A percentile compares a stretch with the other conserved stretches of the same genome.
phyloP scores from a whole-genome alignment of 306 rosid genomes.

The Cyamopsis tetragonoloba region DNA sequence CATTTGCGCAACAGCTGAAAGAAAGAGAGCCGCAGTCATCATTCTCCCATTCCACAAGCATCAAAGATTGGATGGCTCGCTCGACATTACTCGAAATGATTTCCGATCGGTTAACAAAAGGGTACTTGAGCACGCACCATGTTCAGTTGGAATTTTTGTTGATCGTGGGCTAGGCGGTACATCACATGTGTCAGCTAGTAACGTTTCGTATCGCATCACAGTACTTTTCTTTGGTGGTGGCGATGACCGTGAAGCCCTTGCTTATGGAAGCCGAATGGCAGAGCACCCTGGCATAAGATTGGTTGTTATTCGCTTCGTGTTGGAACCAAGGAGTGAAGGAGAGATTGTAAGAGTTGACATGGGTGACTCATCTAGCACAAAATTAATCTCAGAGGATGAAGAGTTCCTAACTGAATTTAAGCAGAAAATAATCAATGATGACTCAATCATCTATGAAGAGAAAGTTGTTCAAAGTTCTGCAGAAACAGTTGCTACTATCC shows the following conservation, averaged over 20 bases:
- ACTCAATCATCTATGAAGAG: slow-evolving; percentile 48
- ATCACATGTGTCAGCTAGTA: slow-evolving; percentile 60
- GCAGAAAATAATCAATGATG: slow-evolving; percentile 30
- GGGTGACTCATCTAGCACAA: slow-evolving; percentile 21
- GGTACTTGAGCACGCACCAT: slow-evolving; percentile 68
- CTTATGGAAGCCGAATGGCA: slow-evolving; percentile 67
- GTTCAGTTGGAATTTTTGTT: slow-evolving; percentile 77
- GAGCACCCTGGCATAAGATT: slow-evolving; percentile 86
- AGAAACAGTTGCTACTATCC: slow-evolving; percentile 38
- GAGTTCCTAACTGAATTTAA: slow-evolving; percentile 41
- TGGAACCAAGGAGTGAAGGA: slow-evolving; percentile 28
- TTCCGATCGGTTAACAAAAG: slow-evolving; percentile 57
- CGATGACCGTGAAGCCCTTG: slow-evolving; percentile 81
- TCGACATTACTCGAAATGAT: slow-evolving; percentile 52
- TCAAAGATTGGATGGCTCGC: slow-evolving; percentile 64
- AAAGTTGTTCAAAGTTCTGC: slow-evolving; percentile 27
- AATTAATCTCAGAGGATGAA: slow-evolving; percentile 36
- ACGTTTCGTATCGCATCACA: slow-evolving; percentile 52
- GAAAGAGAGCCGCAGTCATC: slow-evolving; percentile 55
- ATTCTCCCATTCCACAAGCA: slow-evolving; percentile 91
- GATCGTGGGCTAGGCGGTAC: slow-evolving; percentile 91
- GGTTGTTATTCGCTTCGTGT: slow-evolving; percentile 47
- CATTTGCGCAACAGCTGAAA: slow-evolving; percentile 69
- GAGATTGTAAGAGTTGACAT: slow-evolving; percentile 40
- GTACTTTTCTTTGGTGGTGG: slow-evolving; percentile 86